These are phyloP conservation scores for Lathyrus tuberosus DNA, from an alignment of 306 rosid species.

Conservation along the genomic window DNA sequence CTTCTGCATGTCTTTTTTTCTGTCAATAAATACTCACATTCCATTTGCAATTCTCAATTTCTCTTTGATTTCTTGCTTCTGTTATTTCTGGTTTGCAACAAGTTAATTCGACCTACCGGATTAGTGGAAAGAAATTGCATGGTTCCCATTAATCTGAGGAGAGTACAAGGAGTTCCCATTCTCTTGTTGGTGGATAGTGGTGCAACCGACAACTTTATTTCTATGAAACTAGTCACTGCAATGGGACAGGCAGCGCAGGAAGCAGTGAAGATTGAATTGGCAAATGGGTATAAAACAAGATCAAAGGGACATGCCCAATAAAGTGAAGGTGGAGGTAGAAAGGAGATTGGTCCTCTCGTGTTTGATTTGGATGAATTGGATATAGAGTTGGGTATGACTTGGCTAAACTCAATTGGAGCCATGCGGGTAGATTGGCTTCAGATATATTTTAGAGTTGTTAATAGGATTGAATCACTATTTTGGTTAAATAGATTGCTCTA, in stretches of 20 bases:
- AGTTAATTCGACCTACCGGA: background rate
- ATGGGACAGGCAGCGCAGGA: background rate
- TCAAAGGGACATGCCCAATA: background rate
- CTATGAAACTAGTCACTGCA: background rate
- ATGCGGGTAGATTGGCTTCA: background rate
- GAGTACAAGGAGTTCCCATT: background rate
- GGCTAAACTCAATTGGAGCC: background rate
- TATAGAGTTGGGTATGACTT: background rate
- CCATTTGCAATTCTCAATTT: background rate
- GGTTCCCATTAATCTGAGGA: background rate
- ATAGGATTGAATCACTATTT: background rate
- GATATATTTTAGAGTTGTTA: background rate
- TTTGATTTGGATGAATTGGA: background rate
- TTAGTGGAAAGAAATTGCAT: background rate
- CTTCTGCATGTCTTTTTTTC: background rate
- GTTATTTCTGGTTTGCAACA: background rate
- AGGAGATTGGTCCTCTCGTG: too few relatives aligned
- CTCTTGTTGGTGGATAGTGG: background rate
- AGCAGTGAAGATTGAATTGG: background rate
- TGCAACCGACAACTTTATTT: background rate
- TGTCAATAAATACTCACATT: background rate
- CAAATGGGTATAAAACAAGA: background rate
- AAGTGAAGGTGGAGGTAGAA: background rate
- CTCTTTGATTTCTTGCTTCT: background rate
- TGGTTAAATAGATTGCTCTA: background rate